phyloP scores from a whole-genome alignment of 306 rosid genomes.

The Cicer bijugum region DNA sequence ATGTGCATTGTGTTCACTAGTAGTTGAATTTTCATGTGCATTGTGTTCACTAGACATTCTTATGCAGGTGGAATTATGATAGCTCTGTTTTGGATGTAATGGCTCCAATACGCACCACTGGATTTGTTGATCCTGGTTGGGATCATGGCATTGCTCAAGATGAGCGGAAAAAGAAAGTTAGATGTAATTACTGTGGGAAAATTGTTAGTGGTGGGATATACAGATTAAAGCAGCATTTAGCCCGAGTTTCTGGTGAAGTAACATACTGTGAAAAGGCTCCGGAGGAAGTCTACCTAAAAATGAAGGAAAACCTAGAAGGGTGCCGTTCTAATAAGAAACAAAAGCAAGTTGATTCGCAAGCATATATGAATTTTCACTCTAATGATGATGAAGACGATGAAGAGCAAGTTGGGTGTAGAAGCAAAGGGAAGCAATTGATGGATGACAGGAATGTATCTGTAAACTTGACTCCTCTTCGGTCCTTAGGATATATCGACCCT shows the following conservation, averaged over 20 bases:
- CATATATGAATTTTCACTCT: constrained; percentile 70
- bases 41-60: constrained; percentile 36
- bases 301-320: constrained; percentile 91
- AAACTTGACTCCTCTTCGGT: constrained; percentile 76
- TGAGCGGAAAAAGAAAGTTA: constrained; percentile 95
- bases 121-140: constrained; percentile 97
- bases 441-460: constrained; percentile 59
- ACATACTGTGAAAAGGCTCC: constrained; percentile 97
- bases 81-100: constrained; percentile 49
- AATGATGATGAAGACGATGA: constrained; percentile 78
- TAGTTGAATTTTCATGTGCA: constrained; percentile 30
- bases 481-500: constrained; percentile 93
- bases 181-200: constrained; percentile 97
- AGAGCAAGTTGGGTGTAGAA: constrained; percentile 66
- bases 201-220: constrained; percentile 96
- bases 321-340: constrained; percentile 81
- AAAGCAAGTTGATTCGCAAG: constrained; percentile 70
- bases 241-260: constrained; percentile 96
- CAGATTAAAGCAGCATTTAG: constrained; percentile 96
- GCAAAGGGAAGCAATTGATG: constrained; percentile 82
- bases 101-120: constrained; percentile 80
- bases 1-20: constrained; percentile 42
- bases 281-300: constrained; percentile 81
- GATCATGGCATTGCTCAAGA: constrained; percentile 95
- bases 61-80: constrained; percentile 42